phyloP scores from a whole-genome alignment of 1,284 basidiomycete species.

The Ustanciosporium gigantosporum region DNA sequence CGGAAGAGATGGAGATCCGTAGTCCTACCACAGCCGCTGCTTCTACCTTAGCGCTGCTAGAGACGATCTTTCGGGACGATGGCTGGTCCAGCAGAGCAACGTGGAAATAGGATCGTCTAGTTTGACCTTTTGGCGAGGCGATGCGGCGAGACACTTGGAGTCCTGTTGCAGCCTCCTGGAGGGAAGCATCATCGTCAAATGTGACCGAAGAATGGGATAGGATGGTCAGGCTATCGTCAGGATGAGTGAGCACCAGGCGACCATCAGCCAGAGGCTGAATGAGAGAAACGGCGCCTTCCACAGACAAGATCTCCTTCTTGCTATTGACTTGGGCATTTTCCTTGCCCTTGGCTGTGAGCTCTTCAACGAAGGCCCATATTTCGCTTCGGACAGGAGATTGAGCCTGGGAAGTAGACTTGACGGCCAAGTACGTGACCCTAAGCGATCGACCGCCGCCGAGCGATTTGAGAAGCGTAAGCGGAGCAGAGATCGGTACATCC shows the following conservation, averaged over 20 bases:
- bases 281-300: constrained; percentile 14
- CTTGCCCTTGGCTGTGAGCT: constrained; percentile 38
- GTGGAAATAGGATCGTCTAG: constrained; percentile 17
- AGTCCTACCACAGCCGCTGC: constrained; percentile 20
- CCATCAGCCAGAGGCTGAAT: constrained; percentile 32
- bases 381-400: constrained; percentile 13
- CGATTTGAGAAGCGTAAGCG: constrained; percentile 23
- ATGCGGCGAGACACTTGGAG: constrained; percentile 12
- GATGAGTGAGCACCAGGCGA: constrained; percentile 20
- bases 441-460: constrained; percentile 11
- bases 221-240: constrained; percentile 28
- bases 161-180: constrained; percentile 4
- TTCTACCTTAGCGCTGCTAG: constrained; percentile 14
- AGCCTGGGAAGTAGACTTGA: constrained; percentile 10
- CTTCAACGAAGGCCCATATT: constrained; percentile 26
- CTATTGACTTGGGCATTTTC: constrained; percentile 20
- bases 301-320: constrained; percentile 19
- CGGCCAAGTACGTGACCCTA: constrained; percentile 24
- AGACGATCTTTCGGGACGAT: constrained; percentile 15
- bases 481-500: constrained; percentile 20
- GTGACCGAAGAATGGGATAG: constrained; percentile 6
- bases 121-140: constrained; percentile 1
- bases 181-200: constrained; percentile 15
- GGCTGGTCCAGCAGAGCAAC: constrained; percentile 23
- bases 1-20: constrained; percentile 22